Percentiles rank a stretch among this genome's conserved stretches.
These are phyloP conservation scores for Limonomyces culmigenus DNA, from an alignment of 1,284 basidiomycete genomes.

Conservation along the genomic window DNA sequence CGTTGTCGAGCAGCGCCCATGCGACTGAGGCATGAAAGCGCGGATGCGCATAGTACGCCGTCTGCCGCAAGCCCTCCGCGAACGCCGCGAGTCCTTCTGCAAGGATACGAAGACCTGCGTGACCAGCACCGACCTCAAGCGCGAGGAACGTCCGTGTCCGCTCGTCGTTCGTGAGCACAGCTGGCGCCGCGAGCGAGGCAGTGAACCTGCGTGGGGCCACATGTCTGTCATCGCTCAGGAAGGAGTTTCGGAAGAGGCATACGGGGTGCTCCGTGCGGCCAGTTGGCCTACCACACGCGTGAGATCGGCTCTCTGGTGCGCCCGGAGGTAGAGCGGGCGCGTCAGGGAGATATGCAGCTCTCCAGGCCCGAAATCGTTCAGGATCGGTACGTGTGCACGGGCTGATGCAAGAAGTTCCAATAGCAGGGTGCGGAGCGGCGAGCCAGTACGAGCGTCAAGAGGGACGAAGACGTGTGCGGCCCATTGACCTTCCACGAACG, in stretches of 20 bases:
- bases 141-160: constrained; percentile 57
- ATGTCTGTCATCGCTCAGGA: neutral
- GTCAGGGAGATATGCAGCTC: constrained; percentile 63
- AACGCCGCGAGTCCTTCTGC: constrained; percentile 33
- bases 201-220: constrained; percentile 31
- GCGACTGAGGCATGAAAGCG: constrained; percentile 70
- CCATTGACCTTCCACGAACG: constrained; percentile 70
- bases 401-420: constrained; percentile 27
- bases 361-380: constrained; percentile 12
- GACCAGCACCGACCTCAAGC: constrained; percentile 63
- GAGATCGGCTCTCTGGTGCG: constrained; percentile 57
- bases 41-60: constrained; percentile 54
- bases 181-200: constrained; percentile 53
- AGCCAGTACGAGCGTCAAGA: constrained; percentile 23
- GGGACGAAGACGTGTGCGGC: constrained; percentile 61
- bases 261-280: constrained; percentile 31
- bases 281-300: constrained; percentile 35
- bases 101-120: constrained; percentile 40
- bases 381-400: constrained; percentile 22
- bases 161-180: constrained; percentile 64
- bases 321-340: constrained; percentile 57
- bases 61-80: constrained; percentile 42
- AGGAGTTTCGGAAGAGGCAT: constrained; percentile 11
- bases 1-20: constrained; percentile 67
- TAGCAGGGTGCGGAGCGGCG: constrained; percentile 29